Percentiles rank a stretch among this genome's conserved stretches.
Conservation (phyloP, 2,329 filamentous ascomycete species). For the Curvularia verruculosa region DNA sequence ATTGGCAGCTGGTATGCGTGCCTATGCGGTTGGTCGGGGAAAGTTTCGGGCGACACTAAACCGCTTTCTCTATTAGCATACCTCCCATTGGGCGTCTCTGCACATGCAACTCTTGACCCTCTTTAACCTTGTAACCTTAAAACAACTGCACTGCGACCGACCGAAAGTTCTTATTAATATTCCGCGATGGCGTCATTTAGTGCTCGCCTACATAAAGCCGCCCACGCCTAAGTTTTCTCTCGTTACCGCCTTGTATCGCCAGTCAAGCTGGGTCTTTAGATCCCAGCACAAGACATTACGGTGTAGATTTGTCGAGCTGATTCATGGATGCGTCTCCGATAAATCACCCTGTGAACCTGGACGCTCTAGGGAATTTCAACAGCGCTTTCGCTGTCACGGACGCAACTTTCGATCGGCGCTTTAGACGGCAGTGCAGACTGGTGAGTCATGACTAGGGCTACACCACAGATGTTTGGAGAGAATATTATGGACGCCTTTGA, state of each 20-base stretch:
- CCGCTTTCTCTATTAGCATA: conserved; percentile 14
- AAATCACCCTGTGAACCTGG: conserved; percentile 8
- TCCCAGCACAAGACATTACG: conserved; percentile 26
- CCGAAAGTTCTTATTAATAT: conserved; percentile 3
- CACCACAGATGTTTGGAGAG: conserved; percentile 19
- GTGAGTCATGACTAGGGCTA: conserved; percentile 32
- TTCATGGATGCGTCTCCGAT: conserved; percentile 1
- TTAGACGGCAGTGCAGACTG: not conserved
- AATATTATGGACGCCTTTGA: conserved; percentile 16
- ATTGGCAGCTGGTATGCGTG: conserved; percentile 11
- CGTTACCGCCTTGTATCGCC: conserved; percentile 17
- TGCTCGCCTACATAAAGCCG: not conserved
- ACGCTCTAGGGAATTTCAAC: conserved; percentile 12
- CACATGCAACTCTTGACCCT: conserved; percentile 12
- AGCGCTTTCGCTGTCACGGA: conserved; percentile 11
- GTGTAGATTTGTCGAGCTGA: conserved; percentile 15
- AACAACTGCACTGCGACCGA: conserved; percentile 12
- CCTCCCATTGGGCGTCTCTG: conserved; percentile 11
- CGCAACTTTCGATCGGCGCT: not conserved
- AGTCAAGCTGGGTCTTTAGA: conserved; percentile 21
- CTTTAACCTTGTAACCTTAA: conserved; percentile 16
- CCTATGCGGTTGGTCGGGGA: conserved; percentile 22
- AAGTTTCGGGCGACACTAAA: conserved; percentile 24
- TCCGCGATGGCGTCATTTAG: conserved; percentile 4
- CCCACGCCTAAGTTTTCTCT: conserved; percentile 12